Evolutionary conservation across 2,329 filamentous ascomycete species (phyloP), one percentile per base, ranked within the genome.

Genomic region (Xylariomycetidae sp.): DNA sequence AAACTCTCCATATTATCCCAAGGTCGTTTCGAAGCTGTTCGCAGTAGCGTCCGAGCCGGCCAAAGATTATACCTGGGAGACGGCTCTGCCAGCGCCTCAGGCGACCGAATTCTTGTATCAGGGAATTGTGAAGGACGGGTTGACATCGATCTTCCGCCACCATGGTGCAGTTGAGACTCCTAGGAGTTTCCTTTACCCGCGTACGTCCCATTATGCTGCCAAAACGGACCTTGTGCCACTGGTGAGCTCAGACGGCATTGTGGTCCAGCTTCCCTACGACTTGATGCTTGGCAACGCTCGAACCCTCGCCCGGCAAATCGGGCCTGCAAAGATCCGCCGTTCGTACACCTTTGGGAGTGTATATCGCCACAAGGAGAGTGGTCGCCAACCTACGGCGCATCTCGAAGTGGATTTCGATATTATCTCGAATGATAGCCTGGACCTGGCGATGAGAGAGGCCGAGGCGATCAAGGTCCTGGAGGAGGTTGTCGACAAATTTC

Each of bases 381-480:
- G 86, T 6, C 85, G 86, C 2, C 85, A 94, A 47, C 92, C 92
- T 6, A 73, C 74, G 36, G 83, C 82, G 50, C 83, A 86, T 54
- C 83, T 85, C 8, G 92, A 96, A 54, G 89, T 93, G 3, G 89
- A 96, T 56, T 98, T 96, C 56, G 92, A 98, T 59, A 88, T 98
- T 39, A 74, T 95, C n/a, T 90, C 88, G 1, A 74, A 77, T 27
- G 81, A 89, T 47, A 82, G 82, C 1, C 61, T 88, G 5, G 88
- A 96, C 50, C 67, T 94, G 28, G 82, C 88, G 1, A 60, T 95
- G 35, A 93, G 94, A 51, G 92, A 98, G 59, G 90, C 90, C 0
- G 90, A 96, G 58, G 82, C 88, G 1, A 76, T 98, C 47, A 96
- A 95, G 50, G 89, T 96, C 3, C 65, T 96, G 15, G 92, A 98